Evolutionary conservation across 192 early-diverging fungal genomes (phyloP).

Genomic region (Coemansia sp.): DNA sequence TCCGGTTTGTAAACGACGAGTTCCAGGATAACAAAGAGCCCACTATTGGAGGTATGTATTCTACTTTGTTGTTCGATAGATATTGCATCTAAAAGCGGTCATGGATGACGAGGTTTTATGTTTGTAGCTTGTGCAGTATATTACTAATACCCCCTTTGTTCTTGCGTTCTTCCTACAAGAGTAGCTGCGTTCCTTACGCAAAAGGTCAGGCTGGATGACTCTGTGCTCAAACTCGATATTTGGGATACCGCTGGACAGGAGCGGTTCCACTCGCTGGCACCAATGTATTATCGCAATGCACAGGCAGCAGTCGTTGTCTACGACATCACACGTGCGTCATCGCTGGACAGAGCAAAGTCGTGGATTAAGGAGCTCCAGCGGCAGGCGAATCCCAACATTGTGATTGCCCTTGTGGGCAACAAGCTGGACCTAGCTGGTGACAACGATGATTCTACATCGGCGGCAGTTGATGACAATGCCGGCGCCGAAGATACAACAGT

Average conservation of each 20-base stretch:
- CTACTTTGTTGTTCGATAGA: neutral
- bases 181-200: slow-evolving; percentile 85
- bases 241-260: slow-evolving; percentile 99
- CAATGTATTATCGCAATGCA: slow-evolving; percentile 98
- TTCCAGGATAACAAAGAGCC: slow-evolving; percentile 97
- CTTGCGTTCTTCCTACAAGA: neutral
- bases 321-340: slow-evolving; percentile 85
- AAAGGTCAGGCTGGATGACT: slow-evolving; percentile 89
- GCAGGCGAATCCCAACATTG: slow-evolving; percentile 92
- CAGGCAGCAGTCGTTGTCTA: slow-evolving; percentile 97
- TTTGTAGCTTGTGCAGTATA: neutral
- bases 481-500: slow-evolving; percentile 7
- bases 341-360: slow-evolving; percentile 88
- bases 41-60: slow-evolving; percentile 80
- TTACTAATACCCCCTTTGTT: slow-evolving; percentile 7
- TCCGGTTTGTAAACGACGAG: slow-evolving; percentile 93
- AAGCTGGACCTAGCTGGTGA: slow-evolving; percentile 79
- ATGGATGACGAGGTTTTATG: neutral
- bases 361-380: slow-evolving; percentile 98
- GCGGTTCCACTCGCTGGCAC: slow-evolving; percentile 91
- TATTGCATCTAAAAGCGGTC: neutral
- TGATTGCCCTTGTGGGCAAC: slow-evolving; percentile 96
- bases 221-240: slow-evolving; percentile 80
- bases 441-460: slow-evolving; percentile 18
- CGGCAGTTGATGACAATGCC: neutral